phyloP scores from a whole-genome alignment of 2,329 filamentous ascomycete species.

The Calcarisporium arbuscula region DNA sequence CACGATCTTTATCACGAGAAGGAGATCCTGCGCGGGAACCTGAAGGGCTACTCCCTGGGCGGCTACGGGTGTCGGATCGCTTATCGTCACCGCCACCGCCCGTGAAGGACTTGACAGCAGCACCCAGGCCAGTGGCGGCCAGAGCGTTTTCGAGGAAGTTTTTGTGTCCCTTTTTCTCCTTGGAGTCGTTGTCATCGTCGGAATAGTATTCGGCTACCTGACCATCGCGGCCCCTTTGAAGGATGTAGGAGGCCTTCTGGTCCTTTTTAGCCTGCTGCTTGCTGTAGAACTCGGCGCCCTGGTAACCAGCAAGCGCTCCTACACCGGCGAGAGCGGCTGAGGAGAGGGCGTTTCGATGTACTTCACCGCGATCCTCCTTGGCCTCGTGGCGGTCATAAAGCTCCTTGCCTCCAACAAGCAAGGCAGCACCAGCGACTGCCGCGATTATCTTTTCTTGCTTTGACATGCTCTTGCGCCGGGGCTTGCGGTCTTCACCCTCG shows the following conservation, averaged over 20 bases:
- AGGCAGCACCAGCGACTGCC: conserved; percentile 57
- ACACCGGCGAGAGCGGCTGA: conserved; percentile 58
- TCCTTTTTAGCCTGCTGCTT: conserved; percentile 54
- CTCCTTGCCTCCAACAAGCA: conserved; percentile 61
- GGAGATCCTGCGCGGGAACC: conserved; percentile 47
- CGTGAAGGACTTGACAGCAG: conserved; percentile 53
- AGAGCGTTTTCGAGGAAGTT: conserved; percentile 59
- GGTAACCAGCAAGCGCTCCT: conserved; percentile 57
- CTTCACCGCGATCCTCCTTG: conserved; percentile 39
- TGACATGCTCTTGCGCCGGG: conserved; percentile 30
- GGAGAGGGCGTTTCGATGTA: conserved; percentile 52
- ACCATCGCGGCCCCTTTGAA: conserved; percentile 49
- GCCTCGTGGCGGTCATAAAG: conserved; percentile 58
- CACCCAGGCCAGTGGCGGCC: conserved; percentile 55
- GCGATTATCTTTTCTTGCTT: conserved; percentile 62
- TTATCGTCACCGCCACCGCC: conserved; percentile 40
- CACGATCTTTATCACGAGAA: conserved; percentile 40
- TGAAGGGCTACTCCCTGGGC: conserved; percentile 36
- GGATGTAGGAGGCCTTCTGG: conserved; percentile 45
- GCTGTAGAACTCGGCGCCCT: conserved; percentile 57
- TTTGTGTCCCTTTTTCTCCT: conserved; percentile 55
- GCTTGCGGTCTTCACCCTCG: conserved; percentile 51
- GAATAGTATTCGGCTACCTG: conserved; percentile 48
- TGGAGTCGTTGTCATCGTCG: conserved; percentile 45
- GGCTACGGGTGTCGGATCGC: conserved; percentile 37